A percentile compares a stretch with the other conserved stretches of the same genome.
Conservation (phyloP, 352 stramenopile genomes). For the Phytopythium kandeliae region DNA sequence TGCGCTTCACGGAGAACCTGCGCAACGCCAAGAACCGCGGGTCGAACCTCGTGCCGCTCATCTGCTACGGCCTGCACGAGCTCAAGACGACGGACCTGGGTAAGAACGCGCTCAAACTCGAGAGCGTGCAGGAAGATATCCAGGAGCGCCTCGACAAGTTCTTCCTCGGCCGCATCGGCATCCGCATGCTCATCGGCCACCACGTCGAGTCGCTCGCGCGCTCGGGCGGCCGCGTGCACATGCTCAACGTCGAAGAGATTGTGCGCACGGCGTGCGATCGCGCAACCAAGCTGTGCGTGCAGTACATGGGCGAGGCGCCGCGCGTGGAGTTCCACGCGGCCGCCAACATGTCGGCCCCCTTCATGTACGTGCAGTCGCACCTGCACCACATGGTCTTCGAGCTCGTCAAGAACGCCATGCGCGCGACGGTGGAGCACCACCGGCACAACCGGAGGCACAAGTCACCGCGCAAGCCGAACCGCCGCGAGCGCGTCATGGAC, state of each 20-base stretch:
- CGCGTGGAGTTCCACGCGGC: constrained; percentile 50
- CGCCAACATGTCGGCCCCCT: constrained; percentile 42
- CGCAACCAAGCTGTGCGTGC: constrained; percentile 42
- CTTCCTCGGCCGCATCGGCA: constrained; percentile 98
- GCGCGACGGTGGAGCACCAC: constrained; percentile 95
- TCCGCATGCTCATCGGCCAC: constrained; percentile 98
- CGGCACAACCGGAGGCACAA: constrained; percentile 53
- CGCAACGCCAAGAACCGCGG: constrained; percentile 43
- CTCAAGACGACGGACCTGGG: constrained; percentile 59
- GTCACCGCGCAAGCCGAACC: constrained; percentile 32
- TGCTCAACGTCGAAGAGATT: constrained; percentile 64
- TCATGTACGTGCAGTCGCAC: constrained; percentile 81
- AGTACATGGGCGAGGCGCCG: constrained; percentile 51
- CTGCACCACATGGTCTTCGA: constrained; percentile 94
- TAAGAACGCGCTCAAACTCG: constrained; percentile 48
- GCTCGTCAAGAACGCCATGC: constrained; percentile 98
- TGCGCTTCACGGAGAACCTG: constrained; percentile 57
- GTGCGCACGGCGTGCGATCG: constrained; percentile 51
- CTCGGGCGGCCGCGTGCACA: constrained; percentile 60
- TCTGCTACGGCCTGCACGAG: constrained; percentile 70
- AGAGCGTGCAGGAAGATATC: constrained; percentile 66
- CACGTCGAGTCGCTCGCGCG: constrained; percentile 65
- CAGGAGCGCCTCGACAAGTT: constrained; percentile 94
- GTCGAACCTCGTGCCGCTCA: constrained; percentile 72
- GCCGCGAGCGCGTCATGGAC: constrained; percentile 66